phyloP scores from a whole-genome alignment of 2,329 filamentous ascomycete species.

The Pseudogymnoascus pannorum region DNA sequence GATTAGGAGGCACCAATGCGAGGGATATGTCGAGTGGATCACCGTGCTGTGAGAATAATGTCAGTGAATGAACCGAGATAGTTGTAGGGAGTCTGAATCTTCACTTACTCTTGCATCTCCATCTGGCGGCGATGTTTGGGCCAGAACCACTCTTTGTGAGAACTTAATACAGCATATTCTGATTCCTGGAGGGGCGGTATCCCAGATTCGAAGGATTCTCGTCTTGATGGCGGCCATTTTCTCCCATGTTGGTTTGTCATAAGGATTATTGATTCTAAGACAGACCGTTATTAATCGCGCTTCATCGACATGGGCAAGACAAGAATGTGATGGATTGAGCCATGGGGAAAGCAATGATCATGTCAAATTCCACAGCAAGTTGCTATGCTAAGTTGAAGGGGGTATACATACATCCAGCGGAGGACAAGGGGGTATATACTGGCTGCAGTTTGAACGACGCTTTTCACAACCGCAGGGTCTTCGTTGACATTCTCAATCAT shows the following conservation, averaged over 20 bases:
- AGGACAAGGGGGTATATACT: slow-evolving; percentile 91
- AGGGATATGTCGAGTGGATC: slow-evolving; percentile 80
- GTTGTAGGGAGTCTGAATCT: not conserved
- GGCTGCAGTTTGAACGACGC: slow-evolving; percentile 78
- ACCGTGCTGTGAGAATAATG: slow-evolving; percentile 43
- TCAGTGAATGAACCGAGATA: slow-evolving; percentile 1
- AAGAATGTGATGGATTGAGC: not conserved
- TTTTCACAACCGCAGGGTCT: slow-evolving; percentile 75
- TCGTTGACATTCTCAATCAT: slow-evolving; percentile 65
- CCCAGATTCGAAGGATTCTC: slow-evolving; percentile 83
- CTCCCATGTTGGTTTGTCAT: slow-evolving; percentile 78
- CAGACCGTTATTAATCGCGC: not conserved
- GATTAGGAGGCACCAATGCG: slow-evolving; percentile 74
- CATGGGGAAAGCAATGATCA: slow-evolving; percentile 9
- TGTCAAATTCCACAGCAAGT: slow-evolving; percentile 21
- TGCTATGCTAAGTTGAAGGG: slow-evolving; percentile 9
- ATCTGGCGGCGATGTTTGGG: slow-evolving; percentile 78
- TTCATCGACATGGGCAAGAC: not conserved
- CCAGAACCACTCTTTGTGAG: slow-evolving; percentile 83
- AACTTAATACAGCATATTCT: slow-evolving; percentile 97
- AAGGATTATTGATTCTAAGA: slow-evolving; percentile 74
- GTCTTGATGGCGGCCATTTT: slow-evolving; percentile 83
- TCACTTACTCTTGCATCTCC: slow-evolving; percentile 69
- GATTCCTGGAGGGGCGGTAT: slow-evolving; percentile 65
- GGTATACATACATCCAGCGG: slow-evolving; percentile 78